Evolutionary conservation across 202 grass and related monocot genomes (phyloP).

Genomic region (Musa balbisiana): DNA sequence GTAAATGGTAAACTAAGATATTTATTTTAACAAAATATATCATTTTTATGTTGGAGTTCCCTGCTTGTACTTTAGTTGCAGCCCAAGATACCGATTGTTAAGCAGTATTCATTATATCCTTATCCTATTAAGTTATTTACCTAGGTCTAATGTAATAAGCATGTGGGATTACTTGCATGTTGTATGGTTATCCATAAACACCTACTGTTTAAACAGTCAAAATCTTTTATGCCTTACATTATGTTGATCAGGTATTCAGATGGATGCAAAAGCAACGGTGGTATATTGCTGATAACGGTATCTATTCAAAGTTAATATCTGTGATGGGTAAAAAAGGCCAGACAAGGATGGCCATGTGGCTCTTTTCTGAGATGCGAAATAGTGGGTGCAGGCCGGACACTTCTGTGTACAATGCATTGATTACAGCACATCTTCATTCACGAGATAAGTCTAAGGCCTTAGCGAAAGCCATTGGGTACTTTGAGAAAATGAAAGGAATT

Average conservation of each 20-base stretch:
- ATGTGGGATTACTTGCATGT: neutral
- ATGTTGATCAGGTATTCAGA: constrained; percentile 67
- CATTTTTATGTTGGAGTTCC: no score
- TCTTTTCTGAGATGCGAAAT: constrained; percentile 92
- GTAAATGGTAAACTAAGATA: no score
- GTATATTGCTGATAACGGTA: constrained; percentile 89
- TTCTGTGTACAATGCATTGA: constrained; percentile 88
- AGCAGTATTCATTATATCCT: neutral
- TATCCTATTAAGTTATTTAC: neutral
- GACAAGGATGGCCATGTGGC: constrained; percentile 97
- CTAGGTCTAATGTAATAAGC: neutral
- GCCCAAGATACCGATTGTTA: neutral
- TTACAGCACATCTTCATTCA: constrained; percentile 72
- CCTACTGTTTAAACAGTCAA: neutral
- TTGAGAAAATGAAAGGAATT: constrained; percentile 92
- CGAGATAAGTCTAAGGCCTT: constrained; percentile 77
- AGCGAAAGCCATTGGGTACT: constrained; percentile 71
- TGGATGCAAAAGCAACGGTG: constrained; percentile 97
- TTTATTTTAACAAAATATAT: no score
- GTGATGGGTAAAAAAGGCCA: constrained; percentile 94
- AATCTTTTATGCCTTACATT: neutral
- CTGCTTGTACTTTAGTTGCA: no score
- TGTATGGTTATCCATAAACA: neutral
- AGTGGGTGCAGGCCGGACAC: constrained; percentile 68
- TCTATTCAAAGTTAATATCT: constrained; percentile 90